Evolutionary conservation across 805 yeast genomes (phyloP), one percentile per base, ranked within the genome.

Genomic region (Scheffersomyces spartinae): DNA sequence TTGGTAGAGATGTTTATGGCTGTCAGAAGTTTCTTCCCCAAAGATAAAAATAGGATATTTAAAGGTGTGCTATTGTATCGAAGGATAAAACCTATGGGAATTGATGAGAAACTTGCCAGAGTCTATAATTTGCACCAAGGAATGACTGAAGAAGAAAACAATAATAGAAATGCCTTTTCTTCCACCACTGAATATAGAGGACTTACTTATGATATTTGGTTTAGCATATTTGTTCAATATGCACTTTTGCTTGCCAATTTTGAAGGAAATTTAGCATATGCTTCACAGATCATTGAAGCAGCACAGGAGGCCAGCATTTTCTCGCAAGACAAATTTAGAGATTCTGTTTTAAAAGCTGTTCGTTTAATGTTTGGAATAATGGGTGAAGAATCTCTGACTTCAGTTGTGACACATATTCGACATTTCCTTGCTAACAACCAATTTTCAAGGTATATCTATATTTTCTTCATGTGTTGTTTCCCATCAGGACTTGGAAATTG

Each of bases 301-400:
- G 93, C 94, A 0, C 70, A 65, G 42, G 74, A 73, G 26, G 81
- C 85, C 3, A 81, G 74, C 47, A 86, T 85, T 3, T 91, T 91
- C 45, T 61, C 61, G 17, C 80, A 71, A 36, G 74, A 81, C 36
- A 68, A 73, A 25, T 55, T 55, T 4, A 66, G 77, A 28, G 77
- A 69, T 16, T 62, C 69, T 18, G 52, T 74, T 18, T 68, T 83
- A 49, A 69, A 64, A 28, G 47, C 83, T 16, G 78, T 83, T 4
- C 71, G 74, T 26, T 49, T 86, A n/a, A 61, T 88, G 0, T 68
- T 85, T 31, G 61, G 61, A 1, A 44, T 57, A 9, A 25, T 33
- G 5, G 43, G 63, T 6, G 59, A 56, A 10, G 86, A 86, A 33
- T 64, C 60, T 29, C 53, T 49, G 8, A 62, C 66, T 1, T 37